These are phyloP conservation scores for Piloderma croceum DNA, from an alignment of 768 basidiomycete genomes.

Conservation along the genomic window DNA sequence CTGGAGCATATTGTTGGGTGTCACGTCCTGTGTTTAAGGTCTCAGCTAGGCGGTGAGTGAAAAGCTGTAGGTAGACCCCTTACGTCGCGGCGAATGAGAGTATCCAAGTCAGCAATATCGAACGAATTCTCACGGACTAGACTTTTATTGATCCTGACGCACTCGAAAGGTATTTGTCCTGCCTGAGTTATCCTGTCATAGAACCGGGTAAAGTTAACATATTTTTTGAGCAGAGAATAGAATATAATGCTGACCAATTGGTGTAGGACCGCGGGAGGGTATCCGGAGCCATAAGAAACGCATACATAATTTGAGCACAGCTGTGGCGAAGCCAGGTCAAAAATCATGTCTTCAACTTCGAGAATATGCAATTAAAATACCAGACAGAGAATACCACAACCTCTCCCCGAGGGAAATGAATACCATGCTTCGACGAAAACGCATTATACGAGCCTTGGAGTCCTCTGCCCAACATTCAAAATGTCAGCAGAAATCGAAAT, in stretches of 20 bases:
- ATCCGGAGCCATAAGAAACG: conserved; percentile 70
- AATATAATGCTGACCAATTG: conserved; percentile 47
- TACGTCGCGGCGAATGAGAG: conserved; percentile 45
- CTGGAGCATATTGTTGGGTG: conserved; percentile 44
- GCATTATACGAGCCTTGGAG: conserved; percentile 87
- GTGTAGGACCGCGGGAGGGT: conserved; percentile 77
- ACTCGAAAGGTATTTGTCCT: conserved; percentile 53
- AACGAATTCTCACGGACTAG: conserved; percentile 56
- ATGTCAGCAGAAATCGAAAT: not conserved
- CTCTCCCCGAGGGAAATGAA: conserved; percentile 77
- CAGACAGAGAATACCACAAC: conserved; percentile 74
- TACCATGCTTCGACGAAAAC: conserved; percentile 58
- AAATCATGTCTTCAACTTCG: not conserved
- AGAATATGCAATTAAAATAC: conserved; percentile 32
- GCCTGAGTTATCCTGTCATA: conserved; percentile 70
- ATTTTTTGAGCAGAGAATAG: not conserved
- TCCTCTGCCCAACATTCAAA: conserved; percentile 44
- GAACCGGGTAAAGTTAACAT: not conserved
- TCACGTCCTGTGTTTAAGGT: conserved; percentile 43
- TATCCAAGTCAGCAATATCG: conserved; percentile 52
- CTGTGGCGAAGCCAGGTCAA: conserved; percentile 28
- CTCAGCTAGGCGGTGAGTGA: not conserved
- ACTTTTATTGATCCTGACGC: conserved; percentile 54
- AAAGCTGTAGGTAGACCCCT: conserved; percentile 6
- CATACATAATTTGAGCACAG: conserved; percentile 84